A percentile compares a stretch with the other conserved stretches of the same genome.
Evolutionary conservation across 768 basidiomycete genomes (phyloP).

Genomic region (Vararia minispora): DNA sequence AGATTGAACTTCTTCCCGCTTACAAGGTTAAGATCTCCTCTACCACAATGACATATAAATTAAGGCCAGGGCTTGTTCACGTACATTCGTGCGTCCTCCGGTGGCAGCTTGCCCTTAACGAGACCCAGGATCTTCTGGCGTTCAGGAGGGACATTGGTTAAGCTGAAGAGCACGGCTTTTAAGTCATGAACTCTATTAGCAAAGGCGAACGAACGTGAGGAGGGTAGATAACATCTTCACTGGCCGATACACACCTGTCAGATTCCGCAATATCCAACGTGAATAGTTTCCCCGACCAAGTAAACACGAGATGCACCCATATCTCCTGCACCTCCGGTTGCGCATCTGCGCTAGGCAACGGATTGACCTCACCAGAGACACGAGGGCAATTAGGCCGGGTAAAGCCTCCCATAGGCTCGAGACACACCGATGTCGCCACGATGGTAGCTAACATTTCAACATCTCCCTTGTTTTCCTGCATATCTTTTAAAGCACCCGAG

Average conservation of each 20-base stretch:
- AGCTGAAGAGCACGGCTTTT: constrained; percentile 48
- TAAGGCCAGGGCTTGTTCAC: constrained; percentile 10
- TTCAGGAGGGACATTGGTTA: constrained; percentile 75
- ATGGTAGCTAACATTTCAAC: too few species aligned
- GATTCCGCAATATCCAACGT: constrained; percentile 63
- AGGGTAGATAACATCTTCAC: not conserved
- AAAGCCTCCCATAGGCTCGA: too few species aligned
- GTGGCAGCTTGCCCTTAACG: constrained; percentile 72
- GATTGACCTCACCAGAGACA: too few species aligned
- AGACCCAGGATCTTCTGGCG: constrained; percentile 84
- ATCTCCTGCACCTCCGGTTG: constrained; percentile 15
- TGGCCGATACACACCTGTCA: constrained; percentile 41
- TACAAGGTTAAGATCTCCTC: constrained; percentile 46
- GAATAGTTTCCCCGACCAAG: constrained; percentile 61
- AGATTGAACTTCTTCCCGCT: constrained; percentile 72
- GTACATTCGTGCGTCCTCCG: constrained; percentile 59
- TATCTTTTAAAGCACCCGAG: too few species aligned
- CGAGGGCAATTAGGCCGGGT: too few species aligned
- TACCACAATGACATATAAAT: constrained; percentile 16
- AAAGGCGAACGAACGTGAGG: not conserved
- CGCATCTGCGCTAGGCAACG: too few species aligned
- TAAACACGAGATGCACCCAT: constrained; percentile 59
- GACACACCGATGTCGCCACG: too few species aligned
- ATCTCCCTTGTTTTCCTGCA: too few species aligned
- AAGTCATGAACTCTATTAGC: constrained; percentile 70